Evolutionary conservation across 164 flowering plant genomes (phyloP), one percentile per base, ranked within the genome.

Genomic region (Aristolochia fimbriata): DNA sequence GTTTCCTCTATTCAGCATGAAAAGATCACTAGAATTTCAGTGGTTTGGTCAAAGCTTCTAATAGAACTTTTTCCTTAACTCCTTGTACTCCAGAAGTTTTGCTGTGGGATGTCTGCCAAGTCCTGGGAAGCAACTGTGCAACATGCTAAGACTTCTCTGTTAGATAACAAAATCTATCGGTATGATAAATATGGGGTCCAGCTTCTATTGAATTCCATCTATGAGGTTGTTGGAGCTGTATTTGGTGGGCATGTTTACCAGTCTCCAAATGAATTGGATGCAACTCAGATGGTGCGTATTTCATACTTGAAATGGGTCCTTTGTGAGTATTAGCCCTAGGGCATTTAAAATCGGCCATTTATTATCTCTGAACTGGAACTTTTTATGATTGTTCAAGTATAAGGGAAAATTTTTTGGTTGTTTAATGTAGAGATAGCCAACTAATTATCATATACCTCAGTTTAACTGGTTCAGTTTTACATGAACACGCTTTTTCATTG

Each of bases 71-170:
- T 10, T 7, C 8, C 43, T 37, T 7, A 10, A 37, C 4, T 37
- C 8, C 43, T 37, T 7, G 43, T 37, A 37, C 43, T 37, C 43
- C 43, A 57, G 68, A 62, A 86, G 88, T 74, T 79, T 47, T 65
- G 85, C 51, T 86, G 86, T 22, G 84, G 82, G 15, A 86, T 86
- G 87, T 81, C 95, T 2, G 83, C 81, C 27, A 87, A 73, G 68
- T 77, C 63, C 69, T 87, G 90, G 90, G 85, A 87, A 15, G 74
- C 63, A 15, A 76, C 82, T 0, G 46, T 77, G 3, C 79, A 72
- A 51, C 97, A 90, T 70, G 97, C 95, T 0, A 74, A 50, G 48
- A 74, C 66, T 0, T 90, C 93, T 50, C 59, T 12, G 10, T 5
- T 81, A 71, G 88, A 79, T 16, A 74, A 59, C 73, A 84, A 84